Conservation (phyloP, 2,329 filamentous ascomycete species). For the Podosphaera xanthii region DNA sequence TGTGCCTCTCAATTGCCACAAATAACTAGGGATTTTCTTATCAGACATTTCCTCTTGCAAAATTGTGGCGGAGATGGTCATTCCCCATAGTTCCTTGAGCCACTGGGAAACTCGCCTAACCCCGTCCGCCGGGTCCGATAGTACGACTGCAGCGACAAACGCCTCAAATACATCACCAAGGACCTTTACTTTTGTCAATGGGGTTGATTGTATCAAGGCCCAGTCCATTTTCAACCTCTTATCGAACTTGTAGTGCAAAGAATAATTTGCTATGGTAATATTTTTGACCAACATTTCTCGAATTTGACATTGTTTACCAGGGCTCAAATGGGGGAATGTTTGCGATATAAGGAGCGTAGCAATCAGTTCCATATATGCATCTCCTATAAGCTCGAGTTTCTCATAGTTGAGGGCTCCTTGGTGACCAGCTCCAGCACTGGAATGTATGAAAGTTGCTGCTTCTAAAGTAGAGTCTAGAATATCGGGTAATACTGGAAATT, state of each 20-base stretch:
- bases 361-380: constrained; percentile 62
- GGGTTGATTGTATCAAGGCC: constrained; percentile 5
- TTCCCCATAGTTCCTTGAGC: constrained; percentile 55
- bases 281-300: constrained; percentile 68
- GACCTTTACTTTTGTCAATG: constrained; percentile 43
- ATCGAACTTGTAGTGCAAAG: constrained; percentile 47
- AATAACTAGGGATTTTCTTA: constrained; percentile 8
- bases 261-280: constrained; percentile 47
- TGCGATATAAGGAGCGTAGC: constrained; percentile 53
- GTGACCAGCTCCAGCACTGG: constrained; percentile 6
- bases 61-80: constrained; percentile 34
- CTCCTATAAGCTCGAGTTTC: constrained; percentile 68
- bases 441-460: constrained; percentile 43
- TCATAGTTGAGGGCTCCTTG: constrained; percentile 38
- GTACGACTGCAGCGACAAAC: constrained; percentile 58
- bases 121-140: constrained; percentile 41
- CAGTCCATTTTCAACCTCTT: constrained; percentile 29
- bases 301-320: constrained; percentile 51
- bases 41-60: constrained; percentile 16
- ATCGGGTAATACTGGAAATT: constrained; percentile 34
- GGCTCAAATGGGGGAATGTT: constrained; percentile 39
- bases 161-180: constrained; percentile 78
- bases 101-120: constrained; percentile 39
- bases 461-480: constrained; percentile 37
- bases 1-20: constrained; percentile 13